Evolutionary conservation across 1,284 basidiomycete genomes (phyloP).

Genomic region (Peniophora sp.): DNA sequence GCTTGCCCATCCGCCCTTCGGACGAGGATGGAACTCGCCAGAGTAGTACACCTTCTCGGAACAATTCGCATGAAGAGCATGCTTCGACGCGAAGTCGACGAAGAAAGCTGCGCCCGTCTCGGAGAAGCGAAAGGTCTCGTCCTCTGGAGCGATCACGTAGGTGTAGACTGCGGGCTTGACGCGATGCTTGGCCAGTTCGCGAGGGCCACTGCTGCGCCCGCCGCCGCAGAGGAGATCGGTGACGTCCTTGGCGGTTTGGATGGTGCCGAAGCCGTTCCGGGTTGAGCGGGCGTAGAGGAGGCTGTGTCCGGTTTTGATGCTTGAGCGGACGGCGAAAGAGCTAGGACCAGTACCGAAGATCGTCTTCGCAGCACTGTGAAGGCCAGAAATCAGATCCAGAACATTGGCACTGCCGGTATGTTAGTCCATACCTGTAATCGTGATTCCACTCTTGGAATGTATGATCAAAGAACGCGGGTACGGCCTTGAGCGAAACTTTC

Average conservation of each 20-base stretch:
- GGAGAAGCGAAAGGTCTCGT: slow-evolving; percentile 68
- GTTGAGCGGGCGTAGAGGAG: slow-evolving; percentile 67
- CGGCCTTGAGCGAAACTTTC: slow-evolving; percentile 63
- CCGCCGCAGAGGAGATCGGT: slow-evolving; percentile 43
- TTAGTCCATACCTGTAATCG: slow-evolving; percentile 33
- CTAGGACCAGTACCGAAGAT: slow-evolving; percentile 57
- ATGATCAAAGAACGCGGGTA: slow-evolving; percentile 53
- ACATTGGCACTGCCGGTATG: too few species aligned
- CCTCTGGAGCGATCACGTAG: slow-evolving; percentile 62
- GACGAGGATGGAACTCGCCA: slow-evolving; percentile 74
- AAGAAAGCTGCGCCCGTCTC: slow-evolving; percentile 77
- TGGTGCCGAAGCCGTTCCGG: slow-evolving; percentile 53
- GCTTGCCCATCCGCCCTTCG: slow-evolving; percentile 55
- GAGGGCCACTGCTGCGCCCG: slow-evolving; percentile 11
- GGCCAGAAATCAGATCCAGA: too few species aligned
- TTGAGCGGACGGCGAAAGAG: slow-evolving; percentile 52
- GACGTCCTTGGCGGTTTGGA: slow-evolving; percentile 39
- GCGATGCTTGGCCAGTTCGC: slow-evolving; percentile 31
- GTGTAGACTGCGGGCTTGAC: slow-evolving; percentile 75
- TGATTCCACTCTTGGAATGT: slow-evolving; percentile 58
- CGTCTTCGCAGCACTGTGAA: slow-evolving; percentile 42
- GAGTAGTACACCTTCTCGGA: slow-evolving; percentile 51
- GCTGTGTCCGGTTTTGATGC: slow-evolving; percentile 62
- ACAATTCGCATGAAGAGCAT: slow-evolving; percentile 35
- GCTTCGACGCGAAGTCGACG: slow-evolving; percentile 73